Evolutionary conservation across 2,329 filamentous ascomycete genomes (phyloP).

Genomic region (Aureobasidium sp.): DNA sequence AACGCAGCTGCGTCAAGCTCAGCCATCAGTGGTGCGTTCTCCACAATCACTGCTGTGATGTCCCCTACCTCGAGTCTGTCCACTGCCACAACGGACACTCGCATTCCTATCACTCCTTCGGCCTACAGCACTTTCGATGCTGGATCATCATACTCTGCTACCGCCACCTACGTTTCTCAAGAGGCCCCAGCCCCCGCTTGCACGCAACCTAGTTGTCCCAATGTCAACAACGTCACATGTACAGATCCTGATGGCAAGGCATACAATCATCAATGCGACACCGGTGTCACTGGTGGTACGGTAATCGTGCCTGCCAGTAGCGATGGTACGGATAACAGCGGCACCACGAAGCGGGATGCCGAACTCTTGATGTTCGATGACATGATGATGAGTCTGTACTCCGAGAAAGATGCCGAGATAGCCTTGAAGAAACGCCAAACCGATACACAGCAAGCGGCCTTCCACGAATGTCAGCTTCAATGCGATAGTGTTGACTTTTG

Average conservation of each 20-base stretch:
- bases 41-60: neutral
- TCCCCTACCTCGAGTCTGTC: neutral
- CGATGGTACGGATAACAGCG: neutral
- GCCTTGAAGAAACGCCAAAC: conserved; percentile 5
- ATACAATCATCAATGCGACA: conserved; percentile 9
- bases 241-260: conserved; percentile 21
- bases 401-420: neutral
- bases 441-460: conserved; percentile 6
- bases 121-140: conserved; percentile 6
- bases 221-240: conserved; percentile 10
- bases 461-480: conserved; percentile 15
- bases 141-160: neutral
- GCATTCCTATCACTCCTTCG: conserved; percentile 11
- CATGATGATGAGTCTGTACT: conserved; percentile 15
- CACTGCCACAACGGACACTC: neutral
- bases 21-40: neutral
- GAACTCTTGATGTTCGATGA: conserved; percentile 18
- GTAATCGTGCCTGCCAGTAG: neutral
- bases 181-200: conserved; percentile 16
- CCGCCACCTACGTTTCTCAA: conserved; percentile 15
- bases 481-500: conserved; percentile 7
- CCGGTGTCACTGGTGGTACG: conserved; percentile 13
- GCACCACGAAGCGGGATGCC: conserved; percentile 1
- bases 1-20: neutral
- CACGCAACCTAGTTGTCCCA: conserved; percentile 5